Percentiles rank a stretch among this genome's conserved stretches.
These are phyloP conservation scores for Kuraishia ogatae DNA, from an alignment of 805 yeast genomes.

Conservation along the genomic window DNA sequence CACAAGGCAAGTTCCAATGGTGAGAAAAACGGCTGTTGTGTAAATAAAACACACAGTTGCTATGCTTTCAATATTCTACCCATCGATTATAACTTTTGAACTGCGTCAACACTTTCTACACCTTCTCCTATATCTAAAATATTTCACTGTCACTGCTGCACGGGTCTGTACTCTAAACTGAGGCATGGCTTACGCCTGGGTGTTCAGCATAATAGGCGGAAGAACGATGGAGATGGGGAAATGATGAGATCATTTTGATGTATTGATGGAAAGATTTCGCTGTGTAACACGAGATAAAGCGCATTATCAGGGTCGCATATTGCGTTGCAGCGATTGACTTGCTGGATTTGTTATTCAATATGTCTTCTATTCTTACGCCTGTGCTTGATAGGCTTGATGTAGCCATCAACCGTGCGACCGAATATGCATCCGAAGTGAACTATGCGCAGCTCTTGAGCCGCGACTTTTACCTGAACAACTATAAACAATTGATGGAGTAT, in stretches of 20 bases:
- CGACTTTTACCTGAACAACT: background rate
- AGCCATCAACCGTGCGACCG: background rate
- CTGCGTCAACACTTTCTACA: background rate
- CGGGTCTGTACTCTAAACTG: background rate
- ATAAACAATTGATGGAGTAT: background rate
- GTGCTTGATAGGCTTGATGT: background rate
- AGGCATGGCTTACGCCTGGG: background rate
- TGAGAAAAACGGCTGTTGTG: background rate
- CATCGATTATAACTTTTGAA: no score
- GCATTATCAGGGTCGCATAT: no score
- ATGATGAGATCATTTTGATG: background rate
- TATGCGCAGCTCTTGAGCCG: background rate
- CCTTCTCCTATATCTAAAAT: background rate
- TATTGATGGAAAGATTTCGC: no score
- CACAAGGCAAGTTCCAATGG: background rate
- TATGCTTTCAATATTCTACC: background rate
- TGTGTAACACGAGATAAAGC: no score
- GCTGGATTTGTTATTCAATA: no score
- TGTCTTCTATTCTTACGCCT: background rate
- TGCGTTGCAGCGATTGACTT: no score
- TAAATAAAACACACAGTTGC: background rate
- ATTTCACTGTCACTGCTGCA: background rate
- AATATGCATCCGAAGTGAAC: background rate
- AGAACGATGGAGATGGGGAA: background rate
- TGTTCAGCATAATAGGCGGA: background rate